Conservation (phyloP, 306 rosid species). For the Vigna mungo region DNA sequence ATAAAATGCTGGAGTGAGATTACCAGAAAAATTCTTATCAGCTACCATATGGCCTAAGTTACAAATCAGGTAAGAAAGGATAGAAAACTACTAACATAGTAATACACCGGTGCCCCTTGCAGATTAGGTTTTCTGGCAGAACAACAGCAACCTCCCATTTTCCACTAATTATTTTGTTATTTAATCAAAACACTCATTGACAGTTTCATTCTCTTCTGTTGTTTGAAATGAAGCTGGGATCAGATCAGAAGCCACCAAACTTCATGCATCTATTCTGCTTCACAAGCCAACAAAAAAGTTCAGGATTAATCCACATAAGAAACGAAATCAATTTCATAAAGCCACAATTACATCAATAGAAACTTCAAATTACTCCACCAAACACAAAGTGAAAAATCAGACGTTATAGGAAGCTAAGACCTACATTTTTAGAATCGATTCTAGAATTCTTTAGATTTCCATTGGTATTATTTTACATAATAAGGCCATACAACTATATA, state of each 20-base stretch:
- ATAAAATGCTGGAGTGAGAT: background rate
- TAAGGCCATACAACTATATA: background rate
- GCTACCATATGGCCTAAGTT: background rate
- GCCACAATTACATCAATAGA: conserved; percentile 14
- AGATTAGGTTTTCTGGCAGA: conserved; percentile 78
- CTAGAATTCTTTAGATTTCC: background rate
- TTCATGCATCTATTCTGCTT: conserved; percentile 18
- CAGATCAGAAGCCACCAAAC: conserved; percentile 37
- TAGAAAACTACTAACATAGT: conserved; percentile 67
- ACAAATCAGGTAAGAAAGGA: conserved; percentile 29
- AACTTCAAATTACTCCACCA: conserved; percentile 19
- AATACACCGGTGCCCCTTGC: conserved; percentile 77
- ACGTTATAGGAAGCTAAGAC: conserved; percentile 16
- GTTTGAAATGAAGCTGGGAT: conserved; percentile 32
- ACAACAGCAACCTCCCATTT: conserved; percentile 94
- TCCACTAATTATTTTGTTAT: conserved; percentile 42
- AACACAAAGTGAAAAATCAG: background rate
- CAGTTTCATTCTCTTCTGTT: conserved; percentile 48
- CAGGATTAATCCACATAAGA: conserved; percentile 26
- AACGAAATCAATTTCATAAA: conserved; percentile 23
- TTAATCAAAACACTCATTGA: conserved; percentile 48
- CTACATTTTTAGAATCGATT: background rate
- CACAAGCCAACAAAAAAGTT: conserved; percentile 23
- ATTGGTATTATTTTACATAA: conserved; percentile 16
- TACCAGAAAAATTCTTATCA: background rate